phyloP scores from a whole-genome alignment of 2,329 filamentous ascomycete species.

The Colletotrichum filicis region DNA sequence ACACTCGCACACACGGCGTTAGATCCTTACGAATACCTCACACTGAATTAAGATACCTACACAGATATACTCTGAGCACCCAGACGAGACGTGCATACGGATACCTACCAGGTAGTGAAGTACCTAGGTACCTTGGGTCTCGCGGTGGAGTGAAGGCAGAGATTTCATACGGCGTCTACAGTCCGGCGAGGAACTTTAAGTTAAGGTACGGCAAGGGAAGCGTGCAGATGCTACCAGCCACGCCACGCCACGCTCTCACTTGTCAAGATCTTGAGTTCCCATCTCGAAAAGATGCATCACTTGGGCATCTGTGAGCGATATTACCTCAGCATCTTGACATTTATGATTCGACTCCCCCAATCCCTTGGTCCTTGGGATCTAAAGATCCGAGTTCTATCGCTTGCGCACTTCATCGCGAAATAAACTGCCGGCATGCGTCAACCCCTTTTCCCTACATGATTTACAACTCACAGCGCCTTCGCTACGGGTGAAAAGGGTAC shows the following conservation, averaged over 20 bases:
- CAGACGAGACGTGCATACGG: too few relatives aligned
- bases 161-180: slow-evolving; percentile 6
- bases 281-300: not conserved
- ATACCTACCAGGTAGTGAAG: too few relatives aligned
- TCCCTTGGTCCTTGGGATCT: not conserved
- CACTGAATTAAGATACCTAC: too few relatives aligned
- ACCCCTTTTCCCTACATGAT: not conserved
- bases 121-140: too few relatives aligned
- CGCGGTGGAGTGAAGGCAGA: not conserved
- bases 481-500: not conserved
- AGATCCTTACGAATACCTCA: not conserved
- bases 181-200: slow-evolving; percentile 1
- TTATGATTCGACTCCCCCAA: not conserved
- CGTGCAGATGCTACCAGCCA: not conserved
- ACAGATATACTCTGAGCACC: too few relatives aligned
- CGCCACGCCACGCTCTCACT: not conserved
- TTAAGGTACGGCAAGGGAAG: slow-evolving; percentile 10
- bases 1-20: not conserved
- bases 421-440: not conserved
- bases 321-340: not conserved
- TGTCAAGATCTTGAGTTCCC: not conserved
- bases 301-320: not conserved
- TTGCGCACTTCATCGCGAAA: not conserved
- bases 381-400: not conserved
- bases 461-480: not conserved